These are phyloP conservation scores for Cyberlindnera maclurae DNA, from an alignment of 805 yeast genomes.

Conservation along the genomic window DNA sequence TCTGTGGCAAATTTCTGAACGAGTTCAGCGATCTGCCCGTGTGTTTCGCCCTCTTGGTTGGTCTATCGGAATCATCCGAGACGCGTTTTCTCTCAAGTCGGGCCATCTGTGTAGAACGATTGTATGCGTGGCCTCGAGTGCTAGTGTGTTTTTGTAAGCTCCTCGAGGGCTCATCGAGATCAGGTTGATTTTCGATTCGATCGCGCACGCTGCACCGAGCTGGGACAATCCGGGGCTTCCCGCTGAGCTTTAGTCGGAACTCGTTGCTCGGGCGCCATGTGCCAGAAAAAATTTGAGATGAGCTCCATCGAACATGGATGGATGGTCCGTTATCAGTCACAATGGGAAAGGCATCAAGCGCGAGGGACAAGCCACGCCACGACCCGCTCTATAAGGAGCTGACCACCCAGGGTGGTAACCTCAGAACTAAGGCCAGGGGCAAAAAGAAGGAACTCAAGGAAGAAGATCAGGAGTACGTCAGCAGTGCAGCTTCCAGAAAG, in stretches of 20 bases:
- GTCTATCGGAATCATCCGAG: conserved; percentile 13
- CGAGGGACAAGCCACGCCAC: conserved; percentile 59
- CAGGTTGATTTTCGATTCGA: no score
- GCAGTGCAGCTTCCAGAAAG: conserved; percentile 75
- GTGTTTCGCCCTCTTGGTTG: conserved; percentile 20
- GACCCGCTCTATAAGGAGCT: conserved; percentile 77
- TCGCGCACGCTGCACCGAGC: no score
- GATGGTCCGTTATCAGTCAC: background rate
- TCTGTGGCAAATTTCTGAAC: conserved; percentile 20
- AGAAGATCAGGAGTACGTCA: conserved; percentile 57
- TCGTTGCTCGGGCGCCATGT: no score
- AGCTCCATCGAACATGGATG: background rate
- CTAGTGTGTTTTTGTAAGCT: no score
- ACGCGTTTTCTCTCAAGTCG: conserved; percentile 22
- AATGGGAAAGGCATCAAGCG: conserved; percentile 63
- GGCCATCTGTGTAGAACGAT: conserved; percentile 14
- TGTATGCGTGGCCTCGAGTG: no score
- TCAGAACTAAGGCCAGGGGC: conserved; percentile 38
- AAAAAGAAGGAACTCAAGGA: conserved; percentile 34
- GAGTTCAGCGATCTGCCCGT: conserved; percentile 25
- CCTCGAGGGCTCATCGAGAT: no score
- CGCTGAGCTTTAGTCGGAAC: no score
- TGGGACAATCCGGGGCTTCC: no score
- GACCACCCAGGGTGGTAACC: conserved; percentile 64
- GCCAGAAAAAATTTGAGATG: background rate